Evolutionary conservation across 257 asterid species (phyloP).

Genomic region (Gentiana straminea): DNA sequence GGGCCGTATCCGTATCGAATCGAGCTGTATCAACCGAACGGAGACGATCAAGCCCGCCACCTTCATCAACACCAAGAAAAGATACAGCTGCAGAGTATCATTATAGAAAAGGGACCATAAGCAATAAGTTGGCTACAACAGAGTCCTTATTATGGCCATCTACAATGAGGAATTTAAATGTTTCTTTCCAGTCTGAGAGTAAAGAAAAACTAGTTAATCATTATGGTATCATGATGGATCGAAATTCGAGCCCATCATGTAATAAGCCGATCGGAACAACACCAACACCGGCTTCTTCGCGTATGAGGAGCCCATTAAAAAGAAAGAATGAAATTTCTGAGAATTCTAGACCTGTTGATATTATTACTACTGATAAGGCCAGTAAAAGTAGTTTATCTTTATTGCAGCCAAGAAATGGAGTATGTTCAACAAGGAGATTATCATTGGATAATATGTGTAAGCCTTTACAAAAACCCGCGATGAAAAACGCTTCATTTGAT

Average conservation of each 20-base stretch:
- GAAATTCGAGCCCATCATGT: constrained; percentile 41
- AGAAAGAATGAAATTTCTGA: constrained; percentile 64
- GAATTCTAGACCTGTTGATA: constrained; percentile 65
- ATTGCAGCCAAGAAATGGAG: constrained; percentile 19
- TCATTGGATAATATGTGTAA: constrained; percentile 51
- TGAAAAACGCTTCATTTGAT: constrained; percentile 24
- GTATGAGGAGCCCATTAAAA: constrained; percentile 59
- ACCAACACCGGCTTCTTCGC: constrained; percentile 27
- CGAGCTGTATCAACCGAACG: too few species aligned
- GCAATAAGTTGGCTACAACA: too few species aligned
- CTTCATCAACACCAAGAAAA: too few species aligned
- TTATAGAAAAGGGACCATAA: too few species aligned
- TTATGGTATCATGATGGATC: constrained; percentile 20
- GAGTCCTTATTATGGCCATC: constrained; percentile 11
- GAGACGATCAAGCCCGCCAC: too few species aligned
- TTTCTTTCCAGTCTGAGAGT: constrained; percentile 52
- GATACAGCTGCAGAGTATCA: too few species aligned
- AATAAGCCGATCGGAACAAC: constrained; percentile 29
- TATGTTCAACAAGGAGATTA: constrained; percentile 45
- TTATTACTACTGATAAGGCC: constrained; percentile 36
- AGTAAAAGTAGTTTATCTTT: constrained; percentile 24
- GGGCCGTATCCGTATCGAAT: too few species aligned
- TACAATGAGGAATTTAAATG: constrained; percentile 55
- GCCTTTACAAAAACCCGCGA: constrained; percentile 33
- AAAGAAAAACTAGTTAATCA: constrained; percentile 45